Evolutionary conservation across 2,329 filamentous ascomycete genomes (phyloP), one percentile per base, ranked within the genome.

Genomic region (Aspergillus sp.): DNA sequence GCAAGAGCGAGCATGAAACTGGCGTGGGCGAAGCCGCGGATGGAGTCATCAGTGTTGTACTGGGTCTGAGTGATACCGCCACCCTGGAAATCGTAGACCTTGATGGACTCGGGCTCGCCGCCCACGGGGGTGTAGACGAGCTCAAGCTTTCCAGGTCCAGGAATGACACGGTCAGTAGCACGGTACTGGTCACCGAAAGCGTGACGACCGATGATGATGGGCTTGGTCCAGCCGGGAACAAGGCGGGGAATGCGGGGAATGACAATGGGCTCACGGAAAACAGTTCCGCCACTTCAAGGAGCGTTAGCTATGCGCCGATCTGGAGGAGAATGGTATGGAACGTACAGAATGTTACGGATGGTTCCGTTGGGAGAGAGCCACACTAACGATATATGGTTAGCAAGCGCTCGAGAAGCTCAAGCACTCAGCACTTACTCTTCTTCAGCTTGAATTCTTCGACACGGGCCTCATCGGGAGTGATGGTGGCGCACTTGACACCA

Each of bases 141-240:
- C 83, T 91, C 89, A 67, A 99, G 88, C 74, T 91, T 97, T 73
- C 95, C 95, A 65, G 90, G 87, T 60, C 91, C 91, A 56, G 89
- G 85, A 66, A 93, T 87, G 66, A 98, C 92, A 66, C 85, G 83
- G 84, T 99, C 95, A 82, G 96, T 96, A 71, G 95, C 95, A 66
- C 94, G 91, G 85, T 99, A 99, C 83, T 99, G 95, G 83, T 98
- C 95, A 75, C 95, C 95, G 76, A 97, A 97, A 68, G 95, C 95
- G 81, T 99, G 95, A 79, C 95, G 93, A 71, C 95, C 95, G 78
- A 99, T 98, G 79, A 98, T 95, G 81, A 99, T 99, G 78, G 95
- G 93, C 84, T 97, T 93, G 85, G 96, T 93, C 95, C 95, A 99
- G 80, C 94, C 93, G 52, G 92, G 93, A 56, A 99, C 92, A 61